Base-by-base conservation (phyloP, 441 rosid genomes). In the Daphne laureola region DNA sequence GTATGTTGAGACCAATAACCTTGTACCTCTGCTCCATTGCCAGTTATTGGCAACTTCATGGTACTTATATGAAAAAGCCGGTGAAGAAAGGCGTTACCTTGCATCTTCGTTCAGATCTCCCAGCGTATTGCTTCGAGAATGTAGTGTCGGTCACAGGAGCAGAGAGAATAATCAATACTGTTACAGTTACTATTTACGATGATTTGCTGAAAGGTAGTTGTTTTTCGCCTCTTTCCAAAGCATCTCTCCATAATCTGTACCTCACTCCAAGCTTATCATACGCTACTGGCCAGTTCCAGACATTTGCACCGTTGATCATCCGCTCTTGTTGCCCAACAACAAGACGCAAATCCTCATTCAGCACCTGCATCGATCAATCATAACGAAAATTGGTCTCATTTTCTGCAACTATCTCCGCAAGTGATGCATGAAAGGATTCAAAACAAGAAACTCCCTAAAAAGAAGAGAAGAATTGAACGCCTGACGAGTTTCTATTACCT, bases 181-280 rank as follows among this genome's bases (percentile, higher is more conserved):
- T 14, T 8, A 46, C 41, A 48, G 27, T 43, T 48, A 17, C 26
- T 53, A 65, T 66, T 74, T 65, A 76, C 38, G 59, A 68, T 43
- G 77, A 77, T 56, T 67, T 60, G 57, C 69, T 64, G 75, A 79
- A 88, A 2, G 98, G 94, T 57, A 78, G 63, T 64, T 69, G 79
- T 65, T 78, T 78, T 46, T 64, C 80, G 42, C 96, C 98, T 43
- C 66, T 58, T 25, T 88, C 91, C 48, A 86, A 79, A 0, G 86
- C 89, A 14, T 80, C 77, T 62, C 98, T 82, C 96, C 98, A 88
- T 50, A 73, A 53, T 72, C 96, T 78, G 72, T 88, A 91, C 57
- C 96, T 81, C 61, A 88, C 95, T 68, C 98, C 98, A 4, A 92
- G 80, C 70, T 92, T 92, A 52, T 88, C 98, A 15, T 88, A 86